Conservation (phyloP, 2,329 filamentous ascomycete genomes). For the Trichoderma simmonsii region DNA sequence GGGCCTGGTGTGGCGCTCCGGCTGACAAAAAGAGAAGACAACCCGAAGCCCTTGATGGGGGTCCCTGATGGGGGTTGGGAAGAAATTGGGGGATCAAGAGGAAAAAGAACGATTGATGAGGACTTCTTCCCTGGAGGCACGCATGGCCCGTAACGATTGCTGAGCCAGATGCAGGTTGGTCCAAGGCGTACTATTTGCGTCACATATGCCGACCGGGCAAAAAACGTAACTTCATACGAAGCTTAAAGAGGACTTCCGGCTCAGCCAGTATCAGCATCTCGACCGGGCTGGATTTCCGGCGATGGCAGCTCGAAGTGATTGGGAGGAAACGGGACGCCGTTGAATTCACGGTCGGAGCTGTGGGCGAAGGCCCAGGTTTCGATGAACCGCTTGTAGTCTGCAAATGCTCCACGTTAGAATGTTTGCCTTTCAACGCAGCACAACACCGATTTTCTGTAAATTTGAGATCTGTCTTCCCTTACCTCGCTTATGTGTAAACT, state of each 20-base stretch:
- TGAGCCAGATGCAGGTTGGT: neutral
- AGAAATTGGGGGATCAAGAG: neutral
- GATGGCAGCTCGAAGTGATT: conserved; percentile 47
- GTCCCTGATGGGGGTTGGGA: neutral
- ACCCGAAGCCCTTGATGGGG: neutral
- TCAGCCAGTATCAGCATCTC: conserved; percentile 12
- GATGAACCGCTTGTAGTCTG: conserved; percentile 47
- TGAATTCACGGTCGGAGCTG: conserved; percentile 45
- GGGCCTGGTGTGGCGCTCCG: neutral
- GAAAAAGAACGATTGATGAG: neutral
- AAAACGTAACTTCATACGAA: neutral
- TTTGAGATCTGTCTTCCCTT: neutral
- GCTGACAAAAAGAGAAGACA: neutral
- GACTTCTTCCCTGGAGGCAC: neutral
- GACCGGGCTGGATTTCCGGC: conserved; percentile 41
- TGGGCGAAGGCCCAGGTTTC: conserved; percentile 47
- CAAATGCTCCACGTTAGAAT: neutral
- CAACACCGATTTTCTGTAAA: neutral
- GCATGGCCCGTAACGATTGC: neutral
- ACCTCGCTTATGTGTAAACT: conserved; percentile 49
- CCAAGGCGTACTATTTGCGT: neutral
- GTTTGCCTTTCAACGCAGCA: neutral
- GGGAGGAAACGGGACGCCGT: conserved; percentile 44
- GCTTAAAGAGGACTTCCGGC: neutral
- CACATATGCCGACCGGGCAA: neutral